Evolutionary conservation across 1,284 basidiomycete species (phyloP), one percentile per base, ranked within the genome.

Genomic region (Fomitopsis pinicola): DNA sequence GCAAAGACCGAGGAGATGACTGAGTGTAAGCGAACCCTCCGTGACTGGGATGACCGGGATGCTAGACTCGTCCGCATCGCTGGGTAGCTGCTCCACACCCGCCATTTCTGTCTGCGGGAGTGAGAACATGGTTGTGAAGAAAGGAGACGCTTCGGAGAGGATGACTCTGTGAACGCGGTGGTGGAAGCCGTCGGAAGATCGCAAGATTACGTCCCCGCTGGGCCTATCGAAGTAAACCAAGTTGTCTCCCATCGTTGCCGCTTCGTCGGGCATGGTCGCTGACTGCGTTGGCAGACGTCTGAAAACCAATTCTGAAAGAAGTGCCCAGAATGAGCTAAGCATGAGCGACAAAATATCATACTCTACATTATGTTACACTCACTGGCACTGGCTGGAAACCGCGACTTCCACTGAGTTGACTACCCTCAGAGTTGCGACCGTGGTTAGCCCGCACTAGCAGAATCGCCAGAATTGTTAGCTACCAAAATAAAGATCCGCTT

Each of bases 141-240:
- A 59, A 55, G 59, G 62, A 10, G 67, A 68, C 6, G 67, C 67
- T 44, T 66, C 65, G 42, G 67, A 63, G 46, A 68, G 62, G 28
- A 68, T 65, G 48, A 58, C 56, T 42, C 59, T 59, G 33, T 64
- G 63, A 2, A 68, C 63, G 45, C 62, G 57, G 60, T 66, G 65
- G 61, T 64, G 59, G 53, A 65, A 60, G 50, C 62, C 58, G 57
- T 68, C 65, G 12, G 63, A 62, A 9, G 65, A 53, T 28, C 65
- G 63, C 10, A 54, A 14, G 35, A 38, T 35, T 2, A 54, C 19
- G 35, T 54, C 52, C 2, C 52, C 52, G 12, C n/a, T 38, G 9
- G 52, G 35, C 19, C 35, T 54, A 19, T 50, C 52, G 33, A 54
- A 54, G 15, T 38, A 14, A 38, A 38, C 30, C 30, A 33, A 33